Percentiles rank a stretch among this genome's conserved stretches.
Conservation (phyloP, 148 eudicot species). For the Vaccinium macrocarpon region DNA sequence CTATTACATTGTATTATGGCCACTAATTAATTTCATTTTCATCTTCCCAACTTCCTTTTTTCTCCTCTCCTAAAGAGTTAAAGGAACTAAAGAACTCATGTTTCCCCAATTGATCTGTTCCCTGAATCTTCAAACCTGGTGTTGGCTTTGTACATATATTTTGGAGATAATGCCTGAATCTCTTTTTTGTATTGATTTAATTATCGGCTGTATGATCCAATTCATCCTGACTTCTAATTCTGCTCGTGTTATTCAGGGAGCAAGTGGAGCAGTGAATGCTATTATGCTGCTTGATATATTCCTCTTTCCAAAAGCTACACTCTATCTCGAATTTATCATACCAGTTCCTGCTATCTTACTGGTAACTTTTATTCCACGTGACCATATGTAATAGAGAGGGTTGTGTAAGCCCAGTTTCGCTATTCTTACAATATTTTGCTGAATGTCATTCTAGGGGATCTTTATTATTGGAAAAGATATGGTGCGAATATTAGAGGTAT, state of each 20-base stretch:
- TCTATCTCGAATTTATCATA: slow-evolving; percentile 58
- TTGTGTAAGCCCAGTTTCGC: slow-evolving; percentile 11
- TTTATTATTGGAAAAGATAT: slow-evolving; percentile 66
- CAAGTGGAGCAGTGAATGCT: slow-evolving; percentile 91
- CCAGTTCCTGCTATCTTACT: slow-evolving; percentile 87
- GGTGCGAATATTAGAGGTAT: slow-evolving; percentile 67
- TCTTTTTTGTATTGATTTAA: not conserved
- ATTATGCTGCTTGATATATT: slow-evolving; percentile 85
- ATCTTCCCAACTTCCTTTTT: not conserved
- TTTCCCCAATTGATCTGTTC: not conserved
- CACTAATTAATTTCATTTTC: not conserved
- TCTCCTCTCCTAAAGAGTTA: not conserved
- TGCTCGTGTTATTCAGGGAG: slow-evolving; percentile 50
- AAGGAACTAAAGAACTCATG: not conserved
- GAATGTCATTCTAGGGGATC: slow-evolving; percentile 50
- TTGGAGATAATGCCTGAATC: not conserved
- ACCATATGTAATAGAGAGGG: not conserved
- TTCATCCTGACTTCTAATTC: not conserved
- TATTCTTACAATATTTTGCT: slow-evolving; percentile 22
- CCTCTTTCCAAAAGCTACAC: slow-evolving; percentile 59
- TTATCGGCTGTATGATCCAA: not conserved
- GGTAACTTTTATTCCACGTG: slow-evolving; percentile 34
- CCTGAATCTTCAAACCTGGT: not conserved
- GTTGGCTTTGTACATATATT: not conserved
- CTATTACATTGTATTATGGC: not conserved